Evolutionary conservation across 345 rosid species (phyloP), one percentile per base, ranked within the genome.

Genomic region (Rhodamnia rubescens): DNA sequence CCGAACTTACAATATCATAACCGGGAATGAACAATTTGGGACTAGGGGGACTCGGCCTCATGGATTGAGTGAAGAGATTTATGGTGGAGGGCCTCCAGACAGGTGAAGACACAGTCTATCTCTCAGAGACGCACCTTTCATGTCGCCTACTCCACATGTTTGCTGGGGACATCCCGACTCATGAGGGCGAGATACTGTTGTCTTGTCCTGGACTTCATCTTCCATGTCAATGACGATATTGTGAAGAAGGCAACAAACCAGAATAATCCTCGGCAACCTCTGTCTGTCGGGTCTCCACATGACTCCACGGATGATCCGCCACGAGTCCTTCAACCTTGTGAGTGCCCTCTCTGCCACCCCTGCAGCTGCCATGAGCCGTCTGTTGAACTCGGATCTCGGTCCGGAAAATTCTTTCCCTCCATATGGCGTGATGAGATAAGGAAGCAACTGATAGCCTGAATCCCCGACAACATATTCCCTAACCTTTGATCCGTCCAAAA

Each of bases 211-310:
- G 14, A 86, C 88, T 81, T 90, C 92, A 21, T 89, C 92, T 85
- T 93, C 93, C 92, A 90, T 16, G 74, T 94, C 95, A 9, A 94
- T 90, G 74, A 85, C 85, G 32, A 94, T 94, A 88, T 94, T 94
- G 87, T 92, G 95, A 52, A 94, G 93, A 92, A 94, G 84, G 88
- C 96, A 94, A 89, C 95, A 92, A 64, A 92, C 95, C 1, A 92
- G 91, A 87, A 94, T 90, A 50, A 92, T 91, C 91, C 96, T 92
- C 0, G 94, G 94, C 88, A 92, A 87, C 88, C 89, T 91, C 75
- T 92, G 91, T 80, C 87, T 89, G 90, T 92, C 96, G 0, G 96
- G 96, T 85, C 95, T 90, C 95, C 95, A 94, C 96, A 92, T 92
- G 20, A 89, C 91, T 69, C 93, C 93, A 7, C 87, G 89, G 83